phyloP scores from a whole-genome alignment of 1,284 basidiomycete genomes.

The Porogramme epimiltina region DNA sequence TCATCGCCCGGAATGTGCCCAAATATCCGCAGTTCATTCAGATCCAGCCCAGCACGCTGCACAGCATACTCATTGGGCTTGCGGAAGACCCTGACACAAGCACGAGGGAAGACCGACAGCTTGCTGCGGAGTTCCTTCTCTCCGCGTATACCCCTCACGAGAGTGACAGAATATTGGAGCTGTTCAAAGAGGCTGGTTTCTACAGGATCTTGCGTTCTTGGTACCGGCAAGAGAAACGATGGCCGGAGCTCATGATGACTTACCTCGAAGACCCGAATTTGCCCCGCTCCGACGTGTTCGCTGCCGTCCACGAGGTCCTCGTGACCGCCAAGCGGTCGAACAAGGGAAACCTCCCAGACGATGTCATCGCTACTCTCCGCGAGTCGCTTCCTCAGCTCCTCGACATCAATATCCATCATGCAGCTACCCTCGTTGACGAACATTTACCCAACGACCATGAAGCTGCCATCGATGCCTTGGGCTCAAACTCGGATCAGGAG shows the following conservation, averaged over 20 bases:
- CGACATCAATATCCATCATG: conserved; percentile 60
- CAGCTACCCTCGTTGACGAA: conserved; percentile 77
- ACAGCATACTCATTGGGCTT: conserved; percentile 79
- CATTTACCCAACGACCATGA: conserved; percentile 68
- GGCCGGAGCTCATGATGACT: conserved; percentile 74
- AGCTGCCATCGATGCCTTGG: conserved; percentile 51
- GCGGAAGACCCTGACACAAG: conserved; percentile 70
- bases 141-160: conserved; percentile 89
- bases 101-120: conserved; percentile 91
- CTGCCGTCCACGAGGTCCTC: conserved; percentile 67
- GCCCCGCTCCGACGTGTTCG: conserved; percentile 63
- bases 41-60: conserved; percentile 68
- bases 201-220: conserved; percentile 86
- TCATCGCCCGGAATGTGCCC: conserved; percentile 94
- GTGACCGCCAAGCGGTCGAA: conserved; percentile 43
- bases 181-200: conserved; percentile 87
- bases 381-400: conserved; percentile 68
- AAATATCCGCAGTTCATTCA: conserved; percentile 92
- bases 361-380: conserved; percentile 54
- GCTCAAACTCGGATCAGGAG: conserved; percentile 47
- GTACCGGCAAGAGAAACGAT: conserved; percentile 76
- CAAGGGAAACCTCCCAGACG: conserved; percentile 49
- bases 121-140: conserved; percentile 94
- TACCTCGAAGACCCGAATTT: conserved; percentile 79
- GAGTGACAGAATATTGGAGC: conserved; percentile 61